Conservation (phyloP, 2,329 filamentous ascomycete species). For the Pyrenochaeta sp. region DNA sequence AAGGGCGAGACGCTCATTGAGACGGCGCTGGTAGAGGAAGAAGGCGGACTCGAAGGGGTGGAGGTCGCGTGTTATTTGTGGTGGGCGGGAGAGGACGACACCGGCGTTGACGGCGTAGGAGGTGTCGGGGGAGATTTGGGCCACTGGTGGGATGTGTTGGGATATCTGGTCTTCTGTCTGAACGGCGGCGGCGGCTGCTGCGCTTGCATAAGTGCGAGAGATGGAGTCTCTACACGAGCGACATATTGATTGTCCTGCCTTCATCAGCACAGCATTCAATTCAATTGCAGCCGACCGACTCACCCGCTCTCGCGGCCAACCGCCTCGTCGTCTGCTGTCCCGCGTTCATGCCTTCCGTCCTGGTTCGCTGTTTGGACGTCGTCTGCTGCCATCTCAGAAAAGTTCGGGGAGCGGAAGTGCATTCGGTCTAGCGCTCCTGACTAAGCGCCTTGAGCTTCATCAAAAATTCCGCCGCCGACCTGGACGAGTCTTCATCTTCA, state of each 20-base stretch:
- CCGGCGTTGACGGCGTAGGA: conserved; percentile 64
- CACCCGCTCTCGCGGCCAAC: conserved; percentile 53
- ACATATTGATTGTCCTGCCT: conserved; percentile 54
- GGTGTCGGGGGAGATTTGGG: conserved; percentile 51
- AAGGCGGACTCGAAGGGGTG: conserved; percentile 91
- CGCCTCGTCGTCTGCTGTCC: conserved; percentile 56
- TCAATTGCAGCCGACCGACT: conserved; percentile 11
- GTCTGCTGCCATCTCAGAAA: conserved; percentile 30
- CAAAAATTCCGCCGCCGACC: conserved; percentile 32
- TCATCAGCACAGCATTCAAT: conserved; percentile 33
- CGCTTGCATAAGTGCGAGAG: conserved; percentile 43
- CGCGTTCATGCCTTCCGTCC: conserved; percentile 51
- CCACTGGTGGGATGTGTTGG: conserved; percentile 46
- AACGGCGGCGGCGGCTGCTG: conserved; percentile 47
- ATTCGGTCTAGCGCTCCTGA: conserved; percentile 36
- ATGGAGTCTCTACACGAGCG: conserved; percentile 55
- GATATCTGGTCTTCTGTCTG: conserved; percentile 40
- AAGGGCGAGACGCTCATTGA: conserved; percentile 89
- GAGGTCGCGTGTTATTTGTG: conserved; percentile 82
- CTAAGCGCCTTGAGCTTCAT: conserved; percentile 17
- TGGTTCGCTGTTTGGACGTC: conserved; percentile 13
- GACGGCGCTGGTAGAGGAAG: conserved; percentile 95
- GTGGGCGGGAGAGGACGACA: conserved; percentile 86
- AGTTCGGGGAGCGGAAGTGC: conserved; percentile 42
- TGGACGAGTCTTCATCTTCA: conserved; percentile 53